A percentile compares a stretch with the other conserved stretches of the same genome.
Evolutionary conservation across 768 basidiomycete species (phyloP).

Genomic region (Rhodocollybia butyracea): DNA sequence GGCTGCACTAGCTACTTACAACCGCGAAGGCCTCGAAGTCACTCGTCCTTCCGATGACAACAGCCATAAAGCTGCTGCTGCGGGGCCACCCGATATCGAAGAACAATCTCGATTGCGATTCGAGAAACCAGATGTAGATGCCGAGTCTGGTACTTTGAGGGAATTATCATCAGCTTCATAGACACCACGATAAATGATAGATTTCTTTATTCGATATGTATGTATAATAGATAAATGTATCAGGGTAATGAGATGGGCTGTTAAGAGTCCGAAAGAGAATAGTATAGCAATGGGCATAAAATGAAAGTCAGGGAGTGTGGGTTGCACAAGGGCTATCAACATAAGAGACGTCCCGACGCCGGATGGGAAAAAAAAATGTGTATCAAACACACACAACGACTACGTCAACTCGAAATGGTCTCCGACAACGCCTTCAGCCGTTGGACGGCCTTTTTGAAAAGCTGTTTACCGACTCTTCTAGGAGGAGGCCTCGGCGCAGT

Average conservation of each 20-base stretch:
- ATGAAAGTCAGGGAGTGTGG: background rate
- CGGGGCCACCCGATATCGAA: background rate
- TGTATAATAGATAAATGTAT: background rate
- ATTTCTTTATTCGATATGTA: no score
- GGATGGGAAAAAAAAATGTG: background rate
- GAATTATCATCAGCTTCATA: no score
- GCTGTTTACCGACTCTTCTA: constrained; percentile 19
- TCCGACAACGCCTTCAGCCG: constrained; percentile 33
- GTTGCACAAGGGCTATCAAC: background rate
- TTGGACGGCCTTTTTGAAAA: constrained; percentile 37
- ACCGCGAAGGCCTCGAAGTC: background rate
- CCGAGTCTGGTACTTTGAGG: background rate
- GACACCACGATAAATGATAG: no score
- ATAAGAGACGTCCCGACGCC: background rate
- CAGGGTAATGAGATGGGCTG: no score
- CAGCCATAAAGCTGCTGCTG: background rate
- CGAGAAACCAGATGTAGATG: background rate
- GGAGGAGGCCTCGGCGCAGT: constrained; percentile 19
- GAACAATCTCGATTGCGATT: constrained; percentile 8
- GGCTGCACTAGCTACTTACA: constrained; percentile 31
- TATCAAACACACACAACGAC: constrained; percentile 5
- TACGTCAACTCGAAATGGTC: constrained; percentile 19
- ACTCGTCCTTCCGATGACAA: background rate
- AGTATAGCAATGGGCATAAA: no score
- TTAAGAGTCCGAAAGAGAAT: no score